Base-by-base conservation (phyloP, 306 rosid genomes). In the Castanea mollissima region DNA sequence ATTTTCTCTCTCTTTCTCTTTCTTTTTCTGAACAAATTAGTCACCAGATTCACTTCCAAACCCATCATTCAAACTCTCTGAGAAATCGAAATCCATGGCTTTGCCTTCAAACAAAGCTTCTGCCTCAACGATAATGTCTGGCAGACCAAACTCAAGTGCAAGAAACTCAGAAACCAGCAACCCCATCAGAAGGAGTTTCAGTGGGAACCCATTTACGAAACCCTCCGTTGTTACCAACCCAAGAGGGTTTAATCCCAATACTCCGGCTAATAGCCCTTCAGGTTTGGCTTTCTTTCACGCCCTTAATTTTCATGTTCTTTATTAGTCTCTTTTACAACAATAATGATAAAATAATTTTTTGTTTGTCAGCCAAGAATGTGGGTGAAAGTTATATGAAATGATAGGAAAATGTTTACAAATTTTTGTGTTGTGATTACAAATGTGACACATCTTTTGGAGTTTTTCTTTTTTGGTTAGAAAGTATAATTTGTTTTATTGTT, bases 231-330 rank as follows among this genome's bases (percentile, higher is more conserved):
- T 76, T 21, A 41, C 87, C 13, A 87, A 65, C 73, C 85, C 88
- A 10, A 87, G 90, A 73, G 75, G 86, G 44, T 78, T 76, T 38
- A 85, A 84, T 52, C 89, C 94, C 14, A 78, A 77, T n/a, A 88
- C 98, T 58, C 95, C 90, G 2, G 89, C 82, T 63, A 91, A 87
- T 70, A 85, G 92, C 62, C 94, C 98, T 71, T 85, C 92, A 77
- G 98, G 98, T 92, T 69, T 21, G 52, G 4, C 32, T 21, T 13
- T 62, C 55, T 62, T 21, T 55, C 52, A 20, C 3, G 14, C 38
- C 25, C 5, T 7, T 76, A n/a, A 1, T 9, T 69, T 41, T 41
- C 3, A 3, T 44, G 54, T 35, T 31, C 21, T 2, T 32, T 23
- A 6, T 21, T 12, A 32, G 19, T 16, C 73, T 57, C 16, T 55